These are phyloP conservation scores for Ustilaginoidea virens DNA, from an alignment of 2,329 filamentous ascomycete species.

Conservation along the genomic window DNA sequence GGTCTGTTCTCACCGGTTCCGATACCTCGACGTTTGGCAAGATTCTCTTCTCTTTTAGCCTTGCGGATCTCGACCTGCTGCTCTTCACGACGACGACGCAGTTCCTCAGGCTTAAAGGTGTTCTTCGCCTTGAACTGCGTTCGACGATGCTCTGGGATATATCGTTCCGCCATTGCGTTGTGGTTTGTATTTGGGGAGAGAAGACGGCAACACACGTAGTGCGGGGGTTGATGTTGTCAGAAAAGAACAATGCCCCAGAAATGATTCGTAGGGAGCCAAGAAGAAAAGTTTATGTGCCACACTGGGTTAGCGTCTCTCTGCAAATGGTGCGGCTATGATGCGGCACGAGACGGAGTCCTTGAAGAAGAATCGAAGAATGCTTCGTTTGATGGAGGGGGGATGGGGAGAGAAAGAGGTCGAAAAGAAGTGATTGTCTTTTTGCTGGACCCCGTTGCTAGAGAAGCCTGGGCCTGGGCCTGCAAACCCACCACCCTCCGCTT, in stretches of 20 bases:
- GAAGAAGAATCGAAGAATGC: conserved; percentile 1
- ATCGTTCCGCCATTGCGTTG: conserved; percentile 82
- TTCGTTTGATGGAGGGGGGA: conserved; percentile 1
- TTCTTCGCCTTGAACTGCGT: conserved; percentile 99
- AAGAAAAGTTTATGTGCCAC: neutral
- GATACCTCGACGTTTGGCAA: conserved; percentile 95
- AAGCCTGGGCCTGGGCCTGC: conserved; percentile 10
- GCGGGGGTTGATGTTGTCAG: conserved; percentile 5
- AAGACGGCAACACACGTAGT: conserved; percentile 4
- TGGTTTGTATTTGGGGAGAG: conserved; percentile 1
- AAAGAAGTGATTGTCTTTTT: conserved; percentile 7
- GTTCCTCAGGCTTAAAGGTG: conserved; percentile 97
- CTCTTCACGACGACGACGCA: conserved; percentile 94
- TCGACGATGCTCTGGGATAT: conserved; percentile 98
- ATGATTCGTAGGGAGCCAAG: neutral
- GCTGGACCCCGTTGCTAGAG: conserved; percentile 8
- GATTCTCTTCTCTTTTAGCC: conserved; percentile 95
- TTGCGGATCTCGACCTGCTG: conserved; percentile 99
- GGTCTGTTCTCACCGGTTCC: conserved; percentile 64
- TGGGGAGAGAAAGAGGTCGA: conserved; percentile 5
- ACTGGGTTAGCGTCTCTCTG: conserved; percentile 1
- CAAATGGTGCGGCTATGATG: conserved; percentile 1
- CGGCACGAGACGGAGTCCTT: conserved; percentile 3
- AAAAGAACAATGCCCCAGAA: conserved; percentile 1
- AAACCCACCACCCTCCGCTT: conserved; percentile 5